Percentiles rank a stretch among this genome's conserved stretches.
Evolutionary conservation across 2,329 filamentous ascomycete species (phyloP).

Genomic region (Arthroderma uncinatum): DNA sequence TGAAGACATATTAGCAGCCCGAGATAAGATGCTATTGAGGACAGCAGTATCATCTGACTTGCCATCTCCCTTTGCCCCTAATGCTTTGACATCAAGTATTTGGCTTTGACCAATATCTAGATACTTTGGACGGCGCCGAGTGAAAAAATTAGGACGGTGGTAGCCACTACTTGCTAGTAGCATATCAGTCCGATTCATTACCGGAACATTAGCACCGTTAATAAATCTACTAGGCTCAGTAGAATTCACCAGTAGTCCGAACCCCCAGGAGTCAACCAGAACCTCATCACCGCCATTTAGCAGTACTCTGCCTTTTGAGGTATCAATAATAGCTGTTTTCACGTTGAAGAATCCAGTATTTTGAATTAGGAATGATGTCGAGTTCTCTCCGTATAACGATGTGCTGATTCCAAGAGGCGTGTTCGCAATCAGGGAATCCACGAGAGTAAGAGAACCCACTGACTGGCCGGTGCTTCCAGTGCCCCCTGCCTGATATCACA

Average conservation of each 20-base stretch:
- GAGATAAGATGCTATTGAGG: slow-evolving; percentile 17
- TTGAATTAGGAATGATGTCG: slow-evolving; percentile 14
- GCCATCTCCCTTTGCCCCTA: slow-evolving; percentile 41
- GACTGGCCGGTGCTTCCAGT: slow-evolving; percentile 30
- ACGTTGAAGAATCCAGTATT: slow-evolving; percentile 19
- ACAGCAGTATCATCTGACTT: slow-evolving; percentile 33
- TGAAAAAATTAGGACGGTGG: background rate
- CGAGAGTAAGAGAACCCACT: slow-evolving; percentile 44
- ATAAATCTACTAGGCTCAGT: slow-evolving; percentile 9
- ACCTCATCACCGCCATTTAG: slow-evolving; percentile 16
- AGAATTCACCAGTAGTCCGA: slow-evolving; percentile 13
- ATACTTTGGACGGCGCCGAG: background rate
- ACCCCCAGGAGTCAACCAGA: slow-evolving; percentile 17
- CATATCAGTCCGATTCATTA: background rate
- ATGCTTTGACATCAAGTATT: slow-evolving; percentile 18
- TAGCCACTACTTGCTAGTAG: background rate
- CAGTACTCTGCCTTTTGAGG: background rate
- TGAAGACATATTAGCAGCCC: slow-evolving; percentile 16
- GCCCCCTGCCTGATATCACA: slow-evolving; percentile 23
- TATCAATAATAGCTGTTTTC: slow-evolving; percentile 11
- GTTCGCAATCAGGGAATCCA: slow-evolving; percentile 44
- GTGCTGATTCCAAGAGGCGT: slow-evolving; percentile 36
- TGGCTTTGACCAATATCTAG: background rate
- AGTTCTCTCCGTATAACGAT: slow-evolving; percentile 1
- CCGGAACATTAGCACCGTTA: slow-evolving; percentile 5